A percentile compares a stretch with the other conserved stretches of the same genome.
Evolutionary conservation across 345 rosid species (phyloP).

Genomic region (Fremontodendron californicum): DNA sequence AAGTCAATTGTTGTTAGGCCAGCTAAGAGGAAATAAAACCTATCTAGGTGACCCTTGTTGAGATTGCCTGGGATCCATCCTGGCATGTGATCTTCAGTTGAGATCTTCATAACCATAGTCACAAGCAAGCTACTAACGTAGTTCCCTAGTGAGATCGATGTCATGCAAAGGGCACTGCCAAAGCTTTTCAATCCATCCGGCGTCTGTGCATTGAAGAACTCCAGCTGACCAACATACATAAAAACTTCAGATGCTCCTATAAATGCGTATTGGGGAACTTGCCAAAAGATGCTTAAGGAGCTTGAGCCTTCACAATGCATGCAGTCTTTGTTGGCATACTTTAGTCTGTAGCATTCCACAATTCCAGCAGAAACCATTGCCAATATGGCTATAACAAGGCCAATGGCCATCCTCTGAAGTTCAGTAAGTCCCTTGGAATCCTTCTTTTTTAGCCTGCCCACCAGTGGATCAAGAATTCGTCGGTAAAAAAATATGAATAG

Average conservation of each 20-base stretch:
- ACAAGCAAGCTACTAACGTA: slow-evolving; percentile 95
- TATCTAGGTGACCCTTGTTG: slow-evolving; percentile 90
- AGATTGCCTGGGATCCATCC: slow-evolving; percentile 99
- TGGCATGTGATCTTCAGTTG: slow-evolving; percentile 76
- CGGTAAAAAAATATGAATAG: slow-evolving; percentile 82
- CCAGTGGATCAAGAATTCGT: slow-evolving; percentile 73
- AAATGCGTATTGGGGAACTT: slow-evolving; percentile 84
- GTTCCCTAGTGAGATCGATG: slow-evolving; percentile 94
- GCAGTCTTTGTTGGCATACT: slow-evolving; percentile 62
- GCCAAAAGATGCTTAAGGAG: slow-evolving; percentile 97
- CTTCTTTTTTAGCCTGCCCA: slow-evolving; percentile 43
- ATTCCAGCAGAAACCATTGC: slow-evolving; percentile 88
- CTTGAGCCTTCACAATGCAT: slow-evolving; percentile 75
- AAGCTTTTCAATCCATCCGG: slow-evolving; percentile 95
- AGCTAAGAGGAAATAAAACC: slow-evolving; percentile 89
- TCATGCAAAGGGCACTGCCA: slow-evolving; percentile 94
- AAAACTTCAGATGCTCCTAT: slow-evolving; percentile 99
- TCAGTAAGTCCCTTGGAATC: slow-evolving; percentile 65
- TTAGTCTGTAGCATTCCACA: slow-evolving; percentile 78
- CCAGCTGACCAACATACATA: slow-evolving; percentile 97
- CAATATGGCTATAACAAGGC: slow-evolving; percentile 79
- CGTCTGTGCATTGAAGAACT: slow-evolving; percentile 93
- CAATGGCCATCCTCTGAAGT: slow-evolving; percentile 95
- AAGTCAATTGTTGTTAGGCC: slow-evolving; percentile 62
- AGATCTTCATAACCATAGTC: slow-evolving; percentile 91